Base-by-base conservation (phyloP, 1,284 basidiomycete genomes). In the Sanguinoderma infundibulare region DNA sequence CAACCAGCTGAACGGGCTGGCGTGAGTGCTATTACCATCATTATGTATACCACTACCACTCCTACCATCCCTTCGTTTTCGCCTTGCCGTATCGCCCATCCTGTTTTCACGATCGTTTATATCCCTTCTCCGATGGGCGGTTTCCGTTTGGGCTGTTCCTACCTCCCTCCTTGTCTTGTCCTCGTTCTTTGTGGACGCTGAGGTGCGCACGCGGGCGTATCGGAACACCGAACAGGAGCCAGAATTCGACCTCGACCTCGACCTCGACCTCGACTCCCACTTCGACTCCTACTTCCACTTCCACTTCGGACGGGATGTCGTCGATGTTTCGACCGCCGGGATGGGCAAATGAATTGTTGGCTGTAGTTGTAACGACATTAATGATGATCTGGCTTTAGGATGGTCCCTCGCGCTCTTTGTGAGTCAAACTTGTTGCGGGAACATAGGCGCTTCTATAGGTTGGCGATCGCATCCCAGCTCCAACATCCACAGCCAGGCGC, bases 1-100 rank as follows among this genome's bases (percentile, higher is more conserved):
- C 6, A 74, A 80, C 60, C 67, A 70, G 59, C 69, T 84, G 59
- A 84, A 84, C 61, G 81, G 81, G 20, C 70, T 83, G 59, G 61
- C 65, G 65, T 67, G 65, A 67, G 63, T 64, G 46, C 38, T 36
- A 22, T 32, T 46, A 54, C 44, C 32, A 20, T 51, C 12, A 24
- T 22, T 8, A 9, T 30, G n/a, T 50, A 39, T n/a, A 36, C 34
- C 50, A 20, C 24, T n/a, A 17, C 15, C 36, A 20, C 39, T 28
- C 26, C 20, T 24, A 28, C 38, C 49, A 30, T 40, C 36, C 30
- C 56, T 2, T 30, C 35, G 3, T 36, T 46, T 15, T 14, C 24
- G 12, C 32, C 20, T 17, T 32, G 5, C 38, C 50, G 32, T 36
- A 32, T 12, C 17, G 17, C 28, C 7, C n/a, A 34, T 38, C 22